A percentile compares a stretch with the other conserved stretches of the same genome.
Evolutionary conservation across 257 asterid species (phyloP).

Genomic region (Paraleonurus japonicus): DNA sequence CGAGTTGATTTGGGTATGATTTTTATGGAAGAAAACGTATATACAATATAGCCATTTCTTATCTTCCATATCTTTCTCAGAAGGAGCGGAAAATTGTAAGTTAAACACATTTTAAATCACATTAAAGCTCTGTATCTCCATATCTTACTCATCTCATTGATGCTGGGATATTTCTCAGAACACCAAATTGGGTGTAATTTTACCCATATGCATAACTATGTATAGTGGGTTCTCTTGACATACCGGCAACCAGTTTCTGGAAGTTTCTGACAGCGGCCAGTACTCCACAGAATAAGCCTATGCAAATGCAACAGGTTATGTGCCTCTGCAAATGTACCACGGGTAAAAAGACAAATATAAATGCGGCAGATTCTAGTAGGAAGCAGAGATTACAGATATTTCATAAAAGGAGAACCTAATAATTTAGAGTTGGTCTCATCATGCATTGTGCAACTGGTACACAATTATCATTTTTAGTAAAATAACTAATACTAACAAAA

Average conservation of each 20-base stretch:
- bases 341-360: neutral
- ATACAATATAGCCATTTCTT: neutral
- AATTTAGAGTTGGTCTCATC: neutral
- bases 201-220: neutral
- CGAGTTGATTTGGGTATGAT: neutral
- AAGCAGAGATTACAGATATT: neutral
- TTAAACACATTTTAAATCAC: neutral
- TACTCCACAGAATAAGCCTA: neutral
- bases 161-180: neutral
- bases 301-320: neutral
- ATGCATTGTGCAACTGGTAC: neutral
- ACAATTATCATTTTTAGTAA: neutral
- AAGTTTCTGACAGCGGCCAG: neutral
- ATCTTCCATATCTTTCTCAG: neutral
- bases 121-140: neutral
- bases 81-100: neutral
- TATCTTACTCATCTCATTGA: neutral
- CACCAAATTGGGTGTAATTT: neutral
- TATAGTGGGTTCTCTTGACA: neutral
- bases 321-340: slow-evolving; percentile 1
- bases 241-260: neutral
- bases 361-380: neutral
- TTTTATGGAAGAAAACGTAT: neutral
- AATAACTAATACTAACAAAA: neutral
- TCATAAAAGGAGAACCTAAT: neutral